Conservation (phyloP, 1,139 yeast species). For the Diutina neorugosa region DNA sequence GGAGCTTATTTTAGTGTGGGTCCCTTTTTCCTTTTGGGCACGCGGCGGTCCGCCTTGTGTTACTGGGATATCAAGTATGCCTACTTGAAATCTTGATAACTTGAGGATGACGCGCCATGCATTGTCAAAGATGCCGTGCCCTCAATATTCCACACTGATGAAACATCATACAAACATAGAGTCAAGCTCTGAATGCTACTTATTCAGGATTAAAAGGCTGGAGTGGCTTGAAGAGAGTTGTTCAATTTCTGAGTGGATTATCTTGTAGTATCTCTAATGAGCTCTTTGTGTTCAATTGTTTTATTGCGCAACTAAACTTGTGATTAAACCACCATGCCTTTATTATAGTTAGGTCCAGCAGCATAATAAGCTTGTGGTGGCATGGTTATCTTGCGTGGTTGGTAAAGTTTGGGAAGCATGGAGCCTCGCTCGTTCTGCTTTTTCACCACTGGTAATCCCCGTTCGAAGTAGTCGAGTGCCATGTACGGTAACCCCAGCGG, state of each 20-base stretch:
- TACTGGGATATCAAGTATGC: background rate
- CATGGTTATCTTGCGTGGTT: background rate
- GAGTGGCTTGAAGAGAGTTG: slow-evolving; percentile 3
- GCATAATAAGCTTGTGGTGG: background rate
- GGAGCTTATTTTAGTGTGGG: slow-evolving; percentile 1
- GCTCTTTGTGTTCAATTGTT: background rate
- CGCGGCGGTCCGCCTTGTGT: background rate
- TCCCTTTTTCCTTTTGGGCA: background rate
- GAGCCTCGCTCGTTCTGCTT: background rate
- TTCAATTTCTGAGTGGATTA: slow-evolving; percentile 1
- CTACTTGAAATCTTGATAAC: background rate
- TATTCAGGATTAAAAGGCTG: slow-evolving; percentile 4
- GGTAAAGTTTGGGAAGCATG: background rate
- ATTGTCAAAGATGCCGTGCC: slow-evolving; percentile 1
- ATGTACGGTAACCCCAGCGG: background rate
- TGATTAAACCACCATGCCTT: background rate
- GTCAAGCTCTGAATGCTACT: slow-evolving; percentile 4
- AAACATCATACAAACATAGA: slow-evolving; percentile 4
- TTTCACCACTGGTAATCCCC: background rate
- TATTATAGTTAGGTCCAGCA: background rate
- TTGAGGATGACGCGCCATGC: background rate
- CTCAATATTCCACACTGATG: slow-evolving; percentile 1
- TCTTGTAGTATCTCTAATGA: background rate
- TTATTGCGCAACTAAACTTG: background rate
- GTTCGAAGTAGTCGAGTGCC: background rate